Evolutionary conservation across 2,329 filamentous ascomycete species (phyloP), one percentile per base, ranked within the genome.

Genomic region (Aaosphaeria arxii): DNA sequence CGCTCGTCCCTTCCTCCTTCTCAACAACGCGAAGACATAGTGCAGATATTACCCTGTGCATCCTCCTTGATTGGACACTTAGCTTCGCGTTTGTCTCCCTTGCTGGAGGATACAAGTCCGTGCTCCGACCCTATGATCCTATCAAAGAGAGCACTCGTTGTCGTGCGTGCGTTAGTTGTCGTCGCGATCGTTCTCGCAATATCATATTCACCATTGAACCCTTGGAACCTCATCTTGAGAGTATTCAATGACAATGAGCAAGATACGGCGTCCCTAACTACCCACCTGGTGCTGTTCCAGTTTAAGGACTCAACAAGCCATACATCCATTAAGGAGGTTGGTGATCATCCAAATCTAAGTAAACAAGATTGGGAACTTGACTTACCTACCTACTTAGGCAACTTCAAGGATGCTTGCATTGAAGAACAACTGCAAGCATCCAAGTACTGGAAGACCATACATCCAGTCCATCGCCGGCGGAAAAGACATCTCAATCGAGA

Each of bases 401-500:
- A 62, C 58, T 11, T 60, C 59, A 6, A 59, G 57, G 30, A 65
- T 69, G 53, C 52, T 66, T 36, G 56, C 55, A 1, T 40, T 69
- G 44, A 62, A 64, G 50, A 65, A 66, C 36, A 39, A 52, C 11
- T 69, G 65, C 48, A 49, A 62, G 11, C 60, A 64, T 47, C 64
- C 63, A 11, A 55, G 48, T 29, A 64, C 61, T 24, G 39, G 44
- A 5, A 48, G 49, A 7, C 58, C 59, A 2, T 69, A 69, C 36
- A 63, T 69, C 30, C 36, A 58, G 7, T 66, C 61, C 5, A 57
- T 66, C 30, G 55, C 61, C 5, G 65, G 65, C 39, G 65, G 65
- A 24, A 64, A 53, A 40, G 64, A 68, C 42, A 67, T 57, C 30
- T 67, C 66, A n/a, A 61, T 50, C 46, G 64, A 69, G 47, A 55